These are phyloP conservation scores for Aphelidium insulamus DNA, from an alignment of 371 early-diverging fungal genomes.

Conservation along the genomic window DNA sequence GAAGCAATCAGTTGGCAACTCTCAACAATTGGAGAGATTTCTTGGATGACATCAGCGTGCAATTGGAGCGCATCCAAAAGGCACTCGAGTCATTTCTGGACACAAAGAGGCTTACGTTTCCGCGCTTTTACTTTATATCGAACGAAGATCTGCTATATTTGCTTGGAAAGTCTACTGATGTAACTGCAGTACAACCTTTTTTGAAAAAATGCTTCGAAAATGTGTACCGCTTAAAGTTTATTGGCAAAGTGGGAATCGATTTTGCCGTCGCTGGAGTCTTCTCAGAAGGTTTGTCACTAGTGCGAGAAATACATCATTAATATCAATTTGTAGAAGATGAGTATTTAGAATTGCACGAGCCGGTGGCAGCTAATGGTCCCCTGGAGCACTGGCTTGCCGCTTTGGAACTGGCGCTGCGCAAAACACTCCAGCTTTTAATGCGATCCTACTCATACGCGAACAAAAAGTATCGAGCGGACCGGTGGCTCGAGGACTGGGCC, in stretches of 20 bases:
- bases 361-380: conserved; percentile 21
- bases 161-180: conserved; percentile 23
- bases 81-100: conserved; percentile 27
- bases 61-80: conserved; percentile 28
- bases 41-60: conserved; percentile 20
- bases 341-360: conserved; percentile 18
- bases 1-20: conserved; percentile 16
- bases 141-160: conserved; percentile 29
- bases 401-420: conserved; percentile 18
- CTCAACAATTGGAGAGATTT: conserved; percentile 14
- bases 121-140: conserved; percentile 27
- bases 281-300: no score
- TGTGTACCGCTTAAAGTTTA: conserved; percentile 15
- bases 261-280: conserved; percentile 24
- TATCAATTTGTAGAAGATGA: conserved; percentile 29
- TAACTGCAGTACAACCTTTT: conserved; percentile 26
- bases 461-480: conserved; percentile 24
- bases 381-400: conserved; percentile 27
- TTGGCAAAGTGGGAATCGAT: conserved; percentile 17
- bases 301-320: no score
- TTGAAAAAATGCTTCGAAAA: conserved; percentile 30
- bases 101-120: conserved; percentile 26
- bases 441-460: conserved; percentile 12
- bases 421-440: conserved; percentile 16
- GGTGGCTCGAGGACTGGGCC: conserved; percentile 31